Conservation (phyloP, 1,284 basidiomycete species). For the Nidula niveotomentosa region DNA sequence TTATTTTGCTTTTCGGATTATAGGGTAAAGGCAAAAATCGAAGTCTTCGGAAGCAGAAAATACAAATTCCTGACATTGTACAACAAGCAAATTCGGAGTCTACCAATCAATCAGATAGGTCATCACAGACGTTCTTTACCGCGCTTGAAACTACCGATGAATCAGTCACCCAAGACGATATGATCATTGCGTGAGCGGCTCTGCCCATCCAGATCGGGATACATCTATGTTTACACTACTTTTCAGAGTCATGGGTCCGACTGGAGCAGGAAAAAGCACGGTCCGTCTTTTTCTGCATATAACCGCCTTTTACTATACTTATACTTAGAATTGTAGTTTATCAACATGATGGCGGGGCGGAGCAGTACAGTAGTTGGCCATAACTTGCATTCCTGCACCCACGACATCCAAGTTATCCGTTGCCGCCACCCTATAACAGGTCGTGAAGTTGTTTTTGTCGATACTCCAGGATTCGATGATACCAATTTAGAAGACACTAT, state of each 20-base stretch:
- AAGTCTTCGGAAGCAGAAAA: too few species aligned
- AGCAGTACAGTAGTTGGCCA: slow-evolving; percentile 12
- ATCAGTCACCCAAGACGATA: not conserved
- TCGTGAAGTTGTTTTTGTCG: slow-evolving; percentile 9
- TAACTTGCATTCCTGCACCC: slow-evolving; percentile 17
- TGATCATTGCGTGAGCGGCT: slow-evolving; percentile 1
- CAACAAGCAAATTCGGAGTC: not conserved
- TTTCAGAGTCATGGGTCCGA: slow-evolving; percentile 17
- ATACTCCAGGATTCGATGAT: slow-evolving; percentile 18
- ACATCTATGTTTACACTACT: not conserved
- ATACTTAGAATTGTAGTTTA: slow-evolving; percentile 10
- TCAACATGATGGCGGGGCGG: slow-evolving; percentile 13
- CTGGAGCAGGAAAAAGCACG: slow-evolving; percentile 21
- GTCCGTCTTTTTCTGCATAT: slow-evolving; percentile 6
- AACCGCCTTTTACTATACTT: not conserved
- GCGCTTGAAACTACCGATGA: not conserved
- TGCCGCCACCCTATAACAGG: not conserved
- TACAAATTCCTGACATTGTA: not conserved
- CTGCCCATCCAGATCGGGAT: not conserved
- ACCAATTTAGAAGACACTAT: slow-evolving; percentile 7
- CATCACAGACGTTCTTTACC: too few species aligned
- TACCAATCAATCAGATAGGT: not conserved
- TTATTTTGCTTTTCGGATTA: too few species aligned
- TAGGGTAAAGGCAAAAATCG: too few species aligned
- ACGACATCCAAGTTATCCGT: slow-evolving; percentile 11